Conservation (phyloP, 1,139 yeast species). For the Sugiyamaella sp. region DNA sequence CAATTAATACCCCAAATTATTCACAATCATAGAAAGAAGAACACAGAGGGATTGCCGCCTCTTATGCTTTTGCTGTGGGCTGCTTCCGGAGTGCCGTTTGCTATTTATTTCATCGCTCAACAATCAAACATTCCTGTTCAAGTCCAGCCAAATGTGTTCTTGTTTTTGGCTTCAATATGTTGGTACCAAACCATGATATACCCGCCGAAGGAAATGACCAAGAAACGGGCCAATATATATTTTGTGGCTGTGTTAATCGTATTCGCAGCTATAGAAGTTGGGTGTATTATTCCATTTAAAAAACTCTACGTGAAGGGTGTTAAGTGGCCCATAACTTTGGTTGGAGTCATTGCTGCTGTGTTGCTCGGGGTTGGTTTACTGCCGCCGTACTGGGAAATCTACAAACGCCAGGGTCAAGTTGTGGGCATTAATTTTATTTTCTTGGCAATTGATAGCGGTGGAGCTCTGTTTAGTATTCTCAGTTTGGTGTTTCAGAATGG, state of each 20-base stretch:
- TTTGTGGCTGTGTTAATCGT: slow-evolving; percentile 43
- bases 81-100: slow-evolving; percentile 78
- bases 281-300: slow-evolving; percentile 71
- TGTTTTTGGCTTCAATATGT: slow-evolving; percentile 65
- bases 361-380: slow-evolving; percentile 74
- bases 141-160: slow-evolving; percentile 85
- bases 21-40: slow-evolving; percentile 69
- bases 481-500: slow-evolving; percentile 47
- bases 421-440: slow-evolving; percentile 88
- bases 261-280: slow-evolving; percentile 66
- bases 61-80: slow-evolving; percentile 86
- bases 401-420: slow-evolving; percentile 78
- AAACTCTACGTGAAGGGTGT: slow-evolving; percentile 57
- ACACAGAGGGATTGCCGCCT: slow-evolving; percentile 85
- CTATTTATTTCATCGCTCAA: slow-evolving; percentile 74
- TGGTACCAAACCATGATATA: slow-evolving; percentile 79
- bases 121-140: slow-evolving; percentile 75
- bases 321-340: slow-evolving; percentile 75
- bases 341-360: slow-evolving; percentile 80
- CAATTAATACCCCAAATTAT: slow-evolving; percentile 86
- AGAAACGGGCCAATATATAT: slow-evolving; percentile 28
- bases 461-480: slow-evolving; percentile 76
- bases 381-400: slow-evolving; percentile 87
- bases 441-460: slow-evolving; percentile 71
- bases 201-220: slow-evolving; percentile 57